phyloP scores from a whole-genome alignment of 352 stramenopile species.

The Pythium insidiosum region DNA sequence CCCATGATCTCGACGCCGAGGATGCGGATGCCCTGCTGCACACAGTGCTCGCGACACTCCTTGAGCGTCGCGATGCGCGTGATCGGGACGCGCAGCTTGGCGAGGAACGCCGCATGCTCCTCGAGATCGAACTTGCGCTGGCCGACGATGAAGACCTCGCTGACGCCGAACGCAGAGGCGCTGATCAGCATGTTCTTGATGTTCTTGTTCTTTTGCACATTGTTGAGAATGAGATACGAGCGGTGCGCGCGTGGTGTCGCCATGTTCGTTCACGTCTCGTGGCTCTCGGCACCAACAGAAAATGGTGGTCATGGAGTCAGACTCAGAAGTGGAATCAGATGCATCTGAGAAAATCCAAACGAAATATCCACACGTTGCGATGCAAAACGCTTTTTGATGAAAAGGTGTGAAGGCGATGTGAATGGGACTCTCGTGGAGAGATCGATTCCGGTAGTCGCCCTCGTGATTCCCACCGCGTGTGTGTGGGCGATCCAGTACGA shows the following conservation, averaged over 20 bases:
- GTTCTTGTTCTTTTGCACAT: conserved; percentile 90
- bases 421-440: too few relatives aligned
- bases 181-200: conserved; percentile 83
- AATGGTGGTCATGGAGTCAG: too few relatives aligned
- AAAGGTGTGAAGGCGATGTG: too few relatives aligned
- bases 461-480: too few relatives aligned
- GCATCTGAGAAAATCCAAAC: too few relatives aligned
- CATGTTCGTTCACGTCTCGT: too few relatives aligned
- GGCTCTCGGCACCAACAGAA: too few relatives aligned
- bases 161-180: conserved; percentile 74
- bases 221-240: conserved; percentile 88
- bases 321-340: too few relatives aligned
- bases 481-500: too few relatives aligned
- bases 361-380: too few relatives aligned
- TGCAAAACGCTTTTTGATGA: too few relatives aligned
- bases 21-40: conserved; percentile 63
- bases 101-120: conserved; percentile 41
- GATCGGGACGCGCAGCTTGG: conserved; percentile 37
- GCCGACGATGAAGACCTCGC: conserved; percentile 83
- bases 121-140: conserved; percentile 74
- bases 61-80: conserved; percentile 70
- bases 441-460: too few relatives aligned
- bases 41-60: conserved; percentile 67
- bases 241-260: not conserved
- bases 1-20: conserved; percentile 93